Evolutionary conservation across 1,284 basidiomycete species (phyloP), one percentile per base, ranked within the genome.

Genomic region (Puccinia sorghi): DNA sequence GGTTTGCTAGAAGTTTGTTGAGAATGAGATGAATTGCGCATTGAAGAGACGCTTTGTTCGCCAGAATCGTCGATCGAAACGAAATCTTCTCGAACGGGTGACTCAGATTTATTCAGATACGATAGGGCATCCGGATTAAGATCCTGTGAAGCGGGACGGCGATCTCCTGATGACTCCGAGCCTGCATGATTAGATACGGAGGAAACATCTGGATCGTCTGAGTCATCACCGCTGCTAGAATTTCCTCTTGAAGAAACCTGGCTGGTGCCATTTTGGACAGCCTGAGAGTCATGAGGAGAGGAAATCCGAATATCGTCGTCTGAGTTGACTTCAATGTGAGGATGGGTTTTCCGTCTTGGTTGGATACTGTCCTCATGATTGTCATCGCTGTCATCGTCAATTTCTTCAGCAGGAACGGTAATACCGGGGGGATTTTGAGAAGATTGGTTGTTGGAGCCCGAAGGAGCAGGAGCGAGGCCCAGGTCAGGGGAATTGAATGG

Each of bases 31-130:
- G 46, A 37, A 27, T 15, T 15, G 50, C 27, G 37, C 13, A 25
- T 11, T 52, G 46, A 50, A 56, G 43, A 50, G 25, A 41, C 43
- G 20, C 32, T 54, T 54, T 25, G 25, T 32, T 71, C 22, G 2
- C 22, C 15, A 15, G 70, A 56, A 15, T 57, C 32, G 6, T 43
- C 70, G 20, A 71, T 71, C 17, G 69, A 71, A 71, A 71, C 27
- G 20, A 72, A 2, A 37, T 72, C 52, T 41, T 56, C 54, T 56
- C 0, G 22, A 57, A 57, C 41, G 11, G 15, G 20, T 70, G 46
- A 52, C 17, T 2, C 6, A 48, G n/a, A 32, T 20, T 50, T 25
- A 43, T 50, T 46, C 6, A 64, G 41, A 13, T 43, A 64, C 22
- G 41, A 46, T 39, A 41, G 4, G 13, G 17, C 37, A 20, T 11